Conservation (phyloP, 495 filamentous ascomycete species). For the Neurospora sp. region DNA sequence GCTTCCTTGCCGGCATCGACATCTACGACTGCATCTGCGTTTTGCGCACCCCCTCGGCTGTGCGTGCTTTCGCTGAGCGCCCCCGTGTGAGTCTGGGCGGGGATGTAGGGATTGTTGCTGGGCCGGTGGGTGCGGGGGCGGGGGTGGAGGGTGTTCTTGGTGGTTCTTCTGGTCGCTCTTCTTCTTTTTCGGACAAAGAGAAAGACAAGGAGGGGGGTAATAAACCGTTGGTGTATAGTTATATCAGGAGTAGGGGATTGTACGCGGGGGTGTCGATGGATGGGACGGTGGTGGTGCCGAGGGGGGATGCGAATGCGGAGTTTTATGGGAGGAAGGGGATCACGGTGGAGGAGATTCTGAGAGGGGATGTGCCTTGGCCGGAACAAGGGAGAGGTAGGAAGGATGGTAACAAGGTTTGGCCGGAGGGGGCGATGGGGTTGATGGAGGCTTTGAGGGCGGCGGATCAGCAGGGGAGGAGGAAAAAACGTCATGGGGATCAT, state of each 20-base stretch:
- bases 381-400: neutral
- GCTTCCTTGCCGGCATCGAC: conserved; percentile 70
- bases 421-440: conserved; percentile 31
- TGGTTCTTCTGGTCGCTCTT: neutral
- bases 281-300: conserved; percentile 64
- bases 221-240: conserved; percentile 56
- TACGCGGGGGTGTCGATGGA: conserved; percentile 70
- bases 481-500: conserved; percentile 26
- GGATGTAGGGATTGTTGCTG: conserved; percentile 62
- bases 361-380: conserved; percentile 41
- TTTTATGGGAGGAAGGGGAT: conserved; percentile 54
- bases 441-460: conserved; percentile 63
- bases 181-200: neutral
- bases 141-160: conserved; percentile 27
- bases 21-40: conserved; percentile 81
- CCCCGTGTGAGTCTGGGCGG: conserved; percentile 64
- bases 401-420: conserved; percentile 16
- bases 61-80: conserved; percentile 58
- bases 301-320: conserved; percentile 65
- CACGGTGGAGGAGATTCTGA: conserved; percentile 53
- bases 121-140: conserved; percentile 61
- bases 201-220: conserved; percentile 2
- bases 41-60: conserved; percentile 60
- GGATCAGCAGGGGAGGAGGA: conserved; percentile 58
- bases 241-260: conserved; percentile 67